Base-by-base conservation (phyloP, 495 filamentous ascomycete species). In the Xylaria nigripes region DNA sequence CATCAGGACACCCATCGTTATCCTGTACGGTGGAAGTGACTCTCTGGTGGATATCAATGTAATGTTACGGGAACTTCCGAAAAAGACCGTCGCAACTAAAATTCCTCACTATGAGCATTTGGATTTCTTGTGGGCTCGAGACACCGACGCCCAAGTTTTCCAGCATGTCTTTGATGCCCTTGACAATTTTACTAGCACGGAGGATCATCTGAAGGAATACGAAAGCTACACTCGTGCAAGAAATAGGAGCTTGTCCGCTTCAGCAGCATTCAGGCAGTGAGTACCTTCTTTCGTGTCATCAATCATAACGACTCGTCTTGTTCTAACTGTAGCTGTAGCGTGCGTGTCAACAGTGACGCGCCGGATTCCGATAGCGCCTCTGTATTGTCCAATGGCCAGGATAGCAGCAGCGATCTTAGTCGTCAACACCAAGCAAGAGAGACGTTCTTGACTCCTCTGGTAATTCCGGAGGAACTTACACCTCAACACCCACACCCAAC, bases 101-200 rank as follows among this genome's bases (percentile, higher is more conserved):
- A 85, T 97, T 45, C 80, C 84, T 4, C 88, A 95, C 55, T 98
- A 94, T 64, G 93, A 98, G 63, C 93, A 98, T 69, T 78, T 98
- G 32, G 93, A 98, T 68, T 95, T 98, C 64, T 73, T 98, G n/a
- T 98, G 93, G 93, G 92, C 87, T 4, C 70, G 79, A 23, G 87
- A 96, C 62, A 87, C 94, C 10, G 77, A 93, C 46, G 72, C 74
- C n/a, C 78, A 87, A 36, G 92, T 97, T 2, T 95, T 95, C 61
- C 86, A 81, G 9, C 85, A 95, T 69, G 88, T 97, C 12, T 90
- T 94, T 61, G 83, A 92, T 56, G 90, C 92, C 0, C 73, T 98
- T 3, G 83, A 90, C 41, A 79, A 71, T 51, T 84, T 90, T 61
- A 75, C 75, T 8, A 70, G 67, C 40, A 66, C 74, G 3, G 73